Evolutionary conservation across 768 basidiomycete genomes (phyloP).

Genomic region (Pleurotus platypus): DNA sequence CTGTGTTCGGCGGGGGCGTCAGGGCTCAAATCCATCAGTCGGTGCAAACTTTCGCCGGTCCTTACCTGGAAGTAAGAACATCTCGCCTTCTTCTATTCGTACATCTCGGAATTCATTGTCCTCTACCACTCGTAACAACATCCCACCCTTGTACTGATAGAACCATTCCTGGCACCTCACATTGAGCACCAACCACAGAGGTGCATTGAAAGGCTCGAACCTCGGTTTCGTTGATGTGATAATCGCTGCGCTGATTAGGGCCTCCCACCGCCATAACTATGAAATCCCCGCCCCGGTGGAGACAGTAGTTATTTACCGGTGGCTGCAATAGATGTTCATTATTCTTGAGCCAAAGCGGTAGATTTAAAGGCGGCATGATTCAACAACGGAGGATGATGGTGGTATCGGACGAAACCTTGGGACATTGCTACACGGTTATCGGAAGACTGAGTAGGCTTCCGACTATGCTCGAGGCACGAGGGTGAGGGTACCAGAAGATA

Average conservation of each 20-base stretch:
- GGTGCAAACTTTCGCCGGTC: slow-evolving; percentile 13
- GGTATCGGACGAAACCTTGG: not conserved
- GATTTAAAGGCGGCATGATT: slow-evolving; percentile 79
- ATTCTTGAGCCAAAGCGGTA: slow-evolving; percentile 82
- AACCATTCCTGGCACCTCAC: slow-evolving; percentile 84
- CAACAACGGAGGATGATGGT: slow-evolving; percentile 44
- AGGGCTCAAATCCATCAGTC: not conserved
- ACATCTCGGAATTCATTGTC: slow-evolving; percentile 81
- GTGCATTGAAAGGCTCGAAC: slow-evolving; percentile 26
- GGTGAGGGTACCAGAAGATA: too few relatives aligned
- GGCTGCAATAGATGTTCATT: slow-evolving; percentile 81
- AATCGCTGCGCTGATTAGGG: slow-evolving; percentile 91
- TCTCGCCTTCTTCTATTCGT: slow-evolving; percentile 88
- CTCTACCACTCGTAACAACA: slow-evolving; percentile 86
- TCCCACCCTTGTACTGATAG: slow-evolving; percentile 92
- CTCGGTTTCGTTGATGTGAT: slow-evolving; percentile 95
- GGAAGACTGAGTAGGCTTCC: too few relatives aligned
- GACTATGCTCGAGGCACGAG: too few relatives aligned
- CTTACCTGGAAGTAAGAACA: slow-evolving; percentile 90
- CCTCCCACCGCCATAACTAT: slow-evolving; percentile 97
- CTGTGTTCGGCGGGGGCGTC: slow-evolving; percentile 31
- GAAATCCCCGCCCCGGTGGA: slow-evolving; percentile 81
- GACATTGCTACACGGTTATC: too few relatives aligned
- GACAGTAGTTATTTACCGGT: slow-evolving; percentile 89
- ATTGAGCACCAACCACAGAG: not conserved